Percentiles rank a stretch among this genome's conserved stretches.
phyloP scores from a whole-genome alignment of 805 yeast species.

The Myxozyma mucilagina region DNA sequence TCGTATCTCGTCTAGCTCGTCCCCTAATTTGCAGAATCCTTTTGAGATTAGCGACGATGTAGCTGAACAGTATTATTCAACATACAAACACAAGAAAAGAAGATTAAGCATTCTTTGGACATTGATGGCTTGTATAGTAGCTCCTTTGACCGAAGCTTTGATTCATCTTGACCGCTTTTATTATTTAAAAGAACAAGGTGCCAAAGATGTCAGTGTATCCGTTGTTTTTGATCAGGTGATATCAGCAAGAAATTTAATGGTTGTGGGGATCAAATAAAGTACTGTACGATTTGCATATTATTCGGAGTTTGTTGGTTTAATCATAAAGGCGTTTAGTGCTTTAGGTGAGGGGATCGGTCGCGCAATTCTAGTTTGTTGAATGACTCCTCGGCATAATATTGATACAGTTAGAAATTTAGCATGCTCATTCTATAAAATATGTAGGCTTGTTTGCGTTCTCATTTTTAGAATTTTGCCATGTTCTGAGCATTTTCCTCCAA shows the following conservation, averaged over 20 bases:
- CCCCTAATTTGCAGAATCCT: conserved; percentile 1
- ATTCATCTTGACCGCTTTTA: conserved; percentile 31
- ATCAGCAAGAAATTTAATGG: conserved; percentile 32
- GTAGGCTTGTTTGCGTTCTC: not conserved
- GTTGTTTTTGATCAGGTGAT: conserved; percentile 30
- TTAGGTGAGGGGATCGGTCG: not conserved
- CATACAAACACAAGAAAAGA: conserved; percentile 10
- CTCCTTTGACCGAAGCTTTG: conserved; percentile 32
- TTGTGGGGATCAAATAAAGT: conserved; percentile 26
- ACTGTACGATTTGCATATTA: not conserved
- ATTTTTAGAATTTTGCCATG: not conserved
- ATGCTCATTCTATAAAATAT: too few relatives aligned
- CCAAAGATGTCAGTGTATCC: conserved; percentile 21
- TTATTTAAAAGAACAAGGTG: conserved; percentile 26
- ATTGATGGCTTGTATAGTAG: conserved; percentile 30
- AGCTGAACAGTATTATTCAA: conserved; percentile 10
- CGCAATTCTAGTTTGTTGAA: not conserved
- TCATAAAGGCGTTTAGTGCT: not conserved
- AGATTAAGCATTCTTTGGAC: conserved; percentile 34
- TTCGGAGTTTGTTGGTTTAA: not conserved
- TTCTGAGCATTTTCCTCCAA: conserved; percentile 31
- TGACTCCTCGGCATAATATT: too few relatives aligned
- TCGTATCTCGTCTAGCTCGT: not conserved
- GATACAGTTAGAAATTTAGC: too few relatives aligned
- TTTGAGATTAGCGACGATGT: conserved; percentile 17